Percentiles rank a stretch among this genome's conserved stretches.
Conservation (phyloP, 2,329 filamentous ascomycete species). For the Nemania abortiva region DNA sequence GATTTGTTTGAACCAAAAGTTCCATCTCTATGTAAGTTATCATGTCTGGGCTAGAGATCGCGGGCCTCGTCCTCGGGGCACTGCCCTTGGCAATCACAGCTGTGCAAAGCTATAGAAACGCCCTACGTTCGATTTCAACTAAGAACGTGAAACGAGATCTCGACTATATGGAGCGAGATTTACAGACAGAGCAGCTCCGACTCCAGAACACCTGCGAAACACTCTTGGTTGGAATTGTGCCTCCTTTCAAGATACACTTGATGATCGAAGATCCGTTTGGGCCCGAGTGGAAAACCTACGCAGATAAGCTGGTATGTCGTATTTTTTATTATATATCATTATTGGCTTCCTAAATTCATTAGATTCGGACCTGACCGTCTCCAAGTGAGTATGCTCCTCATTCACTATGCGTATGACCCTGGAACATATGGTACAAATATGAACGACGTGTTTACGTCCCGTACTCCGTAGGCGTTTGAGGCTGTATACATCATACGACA, state of each 20-base stretch:
- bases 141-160: conserved; percentile 10
- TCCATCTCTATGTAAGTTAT: neutral
- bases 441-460: neutral
- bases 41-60: conserved; percentile 25
- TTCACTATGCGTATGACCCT: neutral
- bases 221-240: conserved; percentile 11
- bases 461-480: conserved; percentile 12
- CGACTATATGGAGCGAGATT: neutral
- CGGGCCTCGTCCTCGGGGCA: conserved; percentile 15
- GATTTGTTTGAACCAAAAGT: neutral
- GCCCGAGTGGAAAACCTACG: conserved; percentile 16
- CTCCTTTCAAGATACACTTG: neutral
- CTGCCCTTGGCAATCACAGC: conserved; percentile 23
- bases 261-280: conserved; percentile 26
- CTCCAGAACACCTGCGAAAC: conserved; percentile 7
- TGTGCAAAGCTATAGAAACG: conserved; percentile 3
- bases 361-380: neutral
- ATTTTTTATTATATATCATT: neutral
- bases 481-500: conserved; percentile 7
- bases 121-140: neutral
- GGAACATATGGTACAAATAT: neutral
- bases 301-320: conserved; percentile 14
- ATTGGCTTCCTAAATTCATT: too few relatives aligned
- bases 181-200: conserved; percentile 10
- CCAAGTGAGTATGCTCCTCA: neutral